Percentiles rank a stretch among this genome's conserved stretches.
phyloP scores from a whole-genome alignment of 352 stramenopile species.

The Pythium biforme region DNA sequence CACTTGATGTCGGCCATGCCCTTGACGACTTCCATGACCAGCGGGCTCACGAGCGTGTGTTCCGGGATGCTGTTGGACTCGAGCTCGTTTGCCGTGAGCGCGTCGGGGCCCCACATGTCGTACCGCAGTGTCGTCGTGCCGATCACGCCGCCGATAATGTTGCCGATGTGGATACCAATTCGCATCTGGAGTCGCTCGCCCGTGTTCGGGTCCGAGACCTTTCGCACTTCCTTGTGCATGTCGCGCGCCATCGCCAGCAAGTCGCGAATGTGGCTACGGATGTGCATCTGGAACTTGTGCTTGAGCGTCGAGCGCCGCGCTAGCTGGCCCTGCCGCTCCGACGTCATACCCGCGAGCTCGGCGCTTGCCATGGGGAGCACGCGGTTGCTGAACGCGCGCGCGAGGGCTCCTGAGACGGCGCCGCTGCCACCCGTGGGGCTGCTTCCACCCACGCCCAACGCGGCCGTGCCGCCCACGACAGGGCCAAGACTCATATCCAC shows the following conservation, averaged over 20 bases:
- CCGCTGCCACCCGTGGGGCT: conserved; percentile 6
- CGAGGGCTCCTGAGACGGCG: neutral
- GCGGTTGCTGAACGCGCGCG: conserved; percentile 38
- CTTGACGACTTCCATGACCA: conserved; percentile 80
- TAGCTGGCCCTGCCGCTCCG: conserved; percentile 21
- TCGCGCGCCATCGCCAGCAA: conserved; percentile 78
- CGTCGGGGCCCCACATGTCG: conserved; percentile 87
- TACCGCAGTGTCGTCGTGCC: conserved; percentile 85
- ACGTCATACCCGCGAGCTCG: conserved; percentile 21
- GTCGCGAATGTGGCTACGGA: conserved; percentile 78
- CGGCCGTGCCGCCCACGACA: conserved; percentile 27
- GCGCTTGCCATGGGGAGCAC: conserved; percentile 42
- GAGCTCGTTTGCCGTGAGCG: conserved; percentile 83
- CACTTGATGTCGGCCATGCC: conserved; percentile 84
- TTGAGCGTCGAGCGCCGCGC: conserved; percentile 66
- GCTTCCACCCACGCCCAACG: conserved; percentile 4
- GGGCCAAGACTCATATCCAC: conserved; percentile 81
- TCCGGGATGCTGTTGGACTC: conserved; percentile 84
- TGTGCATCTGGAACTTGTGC: conserved; percentile 80
- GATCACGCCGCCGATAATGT: conserved; percentile 88
- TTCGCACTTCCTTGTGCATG: conserved; percentile 86
- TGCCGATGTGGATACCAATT: conserved; percentile 86
- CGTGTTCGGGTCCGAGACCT: conserved; percentile 82
- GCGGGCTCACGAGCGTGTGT: conserved; percentile 72
- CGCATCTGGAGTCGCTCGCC: conserved; percentile 84